Evolutionary conservation across 805 yeast species (phyloP).

Genomic region (Saturnispora serradocipensis): DNA sequence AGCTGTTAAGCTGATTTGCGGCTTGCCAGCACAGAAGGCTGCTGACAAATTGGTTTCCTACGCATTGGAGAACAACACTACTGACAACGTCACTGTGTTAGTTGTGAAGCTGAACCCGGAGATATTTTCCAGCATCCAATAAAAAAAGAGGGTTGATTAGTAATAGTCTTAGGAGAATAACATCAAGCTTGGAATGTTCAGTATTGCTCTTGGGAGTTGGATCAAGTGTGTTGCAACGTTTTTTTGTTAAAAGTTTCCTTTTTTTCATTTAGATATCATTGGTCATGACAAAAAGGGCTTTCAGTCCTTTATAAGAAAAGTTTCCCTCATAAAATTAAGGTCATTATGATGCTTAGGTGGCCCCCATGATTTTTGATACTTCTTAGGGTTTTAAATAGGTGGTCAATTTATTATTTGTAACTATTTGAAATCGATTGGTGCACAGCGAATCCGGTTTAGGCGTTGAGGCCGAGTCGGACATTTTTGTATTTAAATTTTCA

Average conservation of each 20-base stretch:
- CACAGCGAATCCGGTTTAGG: constrained; percentile 1
- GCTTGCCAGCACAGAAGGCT: constrained; percentile 50
- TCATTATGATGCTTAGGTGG: not conserved
- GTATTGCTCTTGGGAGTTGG: no score
- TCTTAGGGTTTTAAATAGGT: not conserved
- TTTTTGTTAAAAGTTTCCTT: no score
- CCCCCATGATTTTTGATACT: no score
- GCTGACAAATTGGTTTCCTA: constrained; percentile 56
- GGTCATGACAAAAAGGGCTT: no score
- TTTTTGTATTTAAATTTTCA: not conserved
- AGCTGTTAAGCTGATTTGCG: constrained; percentile 63
- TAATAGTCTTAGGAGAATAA: no score
- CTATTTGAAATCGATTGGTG: constrained; percentile 1
- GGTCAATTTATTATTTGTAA: not conserved
- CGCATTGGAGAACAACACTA: constrained; percentile 72
- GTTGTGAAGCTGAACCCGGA: constrained; percentile 50
- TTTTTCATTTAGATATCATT: no score
- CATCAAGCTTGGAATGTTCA: no score
- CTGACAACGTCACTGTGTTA: constrained; percentile 93
- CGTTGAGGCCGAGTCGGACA: constrained; percentile 1
- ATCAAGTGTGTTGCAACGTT: no score
- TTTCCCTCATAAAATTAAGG: no score
- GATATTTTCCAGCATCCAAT: not conserved
- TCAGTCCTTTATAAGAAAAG: no score
- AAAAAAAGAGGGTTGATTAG: no score